Percentiles rank a stretch among this genome's conserved stretches.
These are phyloP conservation scores for Verticillium tricorpus DNA, from an alignment of 2,329 filamentous ascomycete genomes.

Conservation along the genomic window DNA sequence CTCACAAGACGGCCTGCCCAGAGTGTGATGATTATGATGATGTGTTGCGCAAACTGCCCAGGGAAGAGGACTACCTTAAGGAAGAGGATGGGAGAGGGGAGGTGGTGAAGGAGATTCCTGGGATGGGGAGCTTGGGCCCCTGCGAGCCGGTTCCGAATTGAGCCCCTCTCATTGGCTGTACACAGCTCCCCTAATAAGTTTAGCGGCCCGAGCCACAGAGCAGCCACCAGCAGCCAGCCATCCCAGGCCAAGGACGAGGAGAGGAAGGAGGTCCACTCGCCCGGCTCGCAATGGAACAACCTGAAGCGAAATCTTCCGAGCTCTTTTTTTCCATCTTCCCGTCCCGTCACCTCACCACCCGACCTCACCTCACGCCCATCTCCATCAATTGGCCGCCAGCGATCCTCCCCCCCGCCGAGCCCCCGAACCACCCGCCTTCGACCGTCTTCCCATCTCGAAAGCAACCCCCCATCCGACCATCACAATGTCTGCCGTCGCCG, in stretches of 20 bases:
- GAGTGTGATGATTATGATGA: not conserved
- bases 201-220: constrained; percentile 1
- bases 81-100: not conserved
- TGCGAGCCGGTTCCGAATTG: not conserved
- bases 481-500: constrained; percentile 27
- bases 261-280: constrained; percentile 8
- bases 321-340: constrained; percentile 34
- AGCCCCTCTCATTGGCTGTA: not conserved
- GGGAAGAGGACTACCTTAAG: not conserved
- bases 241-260: not conserved
- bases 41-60: too few relatives aligned
- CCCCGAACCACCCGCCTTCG: not conserved
- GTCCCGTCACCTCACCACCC: constrained; percentile 12
- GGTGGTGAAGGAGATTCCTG: not conserved
- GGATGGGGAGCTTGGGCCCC: not conserved
- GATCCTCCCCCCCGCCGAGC: constrained; percentile 4
- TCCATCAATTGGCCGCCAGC: constrained; percentile 30
- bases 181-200: not conserved
- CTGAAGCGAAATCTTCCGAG: constrained; percentile 39
- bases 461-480: constrained; percentile 1
- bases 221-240: not conserved
- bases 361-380: constrained; percentile 16
- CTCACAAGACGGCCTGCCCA: too few relatives aligned
- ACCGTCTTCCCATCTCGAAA: not conserved
- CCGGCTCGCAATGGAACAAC: constrained; percentile 17